Evolutionary conservation across 2,329 filamentous ascomycete species (phyloP), one percentile per base, ranked within the genome.

Genomic region (Grosmannia huntii): DNA sequence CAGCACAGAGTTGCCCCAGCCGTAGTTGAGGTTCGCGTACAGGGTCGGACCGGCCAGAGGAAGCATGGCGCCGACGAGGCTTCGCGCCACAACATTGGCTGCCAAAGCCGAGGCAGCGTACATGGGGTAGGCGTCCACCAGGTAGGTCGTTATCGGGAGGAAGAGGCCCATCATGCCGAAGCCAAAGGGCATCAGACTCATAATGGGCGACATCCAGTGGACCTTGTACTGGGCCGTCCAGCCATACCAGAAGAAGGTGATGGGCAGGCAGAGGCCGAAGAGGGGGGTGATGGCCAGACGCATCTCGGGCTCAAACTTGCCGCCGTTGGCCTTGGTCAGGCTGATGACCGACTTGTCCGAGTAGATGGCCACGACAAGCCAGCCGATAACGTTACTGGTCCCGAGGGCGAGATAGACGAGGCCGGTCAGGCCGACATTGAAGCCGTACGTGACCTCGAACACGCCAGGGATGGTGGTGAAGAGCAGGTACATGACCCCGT

Each of bases 71-170:
- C 81, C 82, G 14, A 80, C 71, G 0, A 83, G 65, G 27, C 68
- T 72, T 38, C 82, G 69, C 3, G 85, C 66, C 0, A 85, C 76
- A 0, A 80, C 82, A 60, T 75, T 83, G 0, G 82, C 83, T 0
- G 83, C 83, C 1, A 84, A 75, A 0, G 79, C 83, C 16, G 73
- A 75, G 25, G 84, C 82, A 1, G 81, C 80, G 61, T 82, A 78
- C 49, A 73, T 68, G 0, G 75, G 72, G 64, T 79, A 86, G 1
- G 76, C 76, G 60, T 87, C 83, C 11, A 86, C 78, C n/a, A 85
- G 72, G 63, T 87, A 86, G 44, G 68, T 69, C 5, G 62, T 66
- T 48, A 70, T 63, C 21, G 69, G 68, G 49, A 71, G 59, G 57
- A 68, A 68, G 5, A 68, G 55, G 48, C 66, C 65, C 49, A 69